Evolutionary conservation across 805 yeast species (phyloP).

Genomic region (Cyberlindnera amylophila): DNA sequence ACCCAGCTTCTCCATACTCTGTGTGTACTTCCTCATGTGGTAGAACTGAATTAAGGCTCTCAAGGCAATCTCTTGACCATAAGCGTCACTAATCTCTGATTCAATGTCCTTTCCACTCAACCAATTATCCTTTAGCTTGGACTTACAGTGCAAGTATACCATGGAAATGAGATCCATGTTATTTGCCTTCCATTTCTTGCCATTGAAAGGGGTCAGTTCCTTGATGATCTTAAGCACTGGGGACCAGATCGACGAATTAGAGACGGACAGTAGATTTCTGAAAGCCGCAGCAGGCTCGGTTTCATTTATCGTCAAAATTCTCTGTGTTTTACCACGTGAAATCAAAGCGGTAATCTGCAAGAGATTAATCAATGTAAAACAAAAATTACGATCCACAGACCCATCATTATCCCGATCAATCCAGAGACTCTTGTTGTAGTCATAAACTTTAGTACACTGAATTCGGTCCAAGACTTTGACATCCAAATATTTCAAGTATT

Average conservation of each 20-base stretch:
- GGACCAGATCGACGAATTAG: constrained; percentile 56
- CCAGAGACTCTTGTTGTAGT: constrained; percentile 11
- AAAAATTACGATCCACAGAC: constrained; percentile 32
- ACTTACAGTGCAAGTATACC: constrained; percentile 70
- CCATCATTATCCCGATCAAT: not conserved
- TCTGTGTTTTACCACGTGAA: constrained; percentile 65
- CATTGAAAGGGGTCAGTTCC: constrained; percentile 82
- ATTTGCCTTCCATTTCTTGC: constrained; percentile 87
- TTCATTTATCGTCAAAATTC: constrained; percentile 62
- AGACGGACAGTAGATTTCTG: constrained; percentile 54
- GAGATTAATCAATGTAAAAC: constrained; percentile 46
- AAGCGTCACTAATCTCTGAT: constrained; percentile 69
- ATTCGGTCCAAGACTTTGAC: constrained; percentile 29
- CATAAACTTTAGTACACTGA: constrained; percentile 22
- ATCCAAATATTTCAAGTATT: constrained; percentile 19
- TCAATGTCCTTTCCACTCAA: constrained; percentile 76
- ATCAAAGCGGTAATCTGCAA: constrained; percentile 54
- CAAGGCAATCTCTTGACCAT: constrained; percentile 81
- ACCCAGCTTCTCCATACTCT: constrained; percentile 53
- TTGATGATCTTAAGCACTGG: constrained; percentile 75
- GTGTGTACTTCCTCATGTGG: constrained; percentile 55
- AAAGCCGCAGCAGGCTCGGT: constrained; percentile 60
- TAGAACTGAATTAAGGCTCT: constrained; percentile 76
- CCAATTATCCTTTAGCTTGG: constrained; percentile 83
- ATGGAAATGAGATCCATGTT: constrained; percentile 93